phyloP scores from a whole-genome alignment of 768 basidiomycete genomes.

The Termitomyces sp. region DNA sequence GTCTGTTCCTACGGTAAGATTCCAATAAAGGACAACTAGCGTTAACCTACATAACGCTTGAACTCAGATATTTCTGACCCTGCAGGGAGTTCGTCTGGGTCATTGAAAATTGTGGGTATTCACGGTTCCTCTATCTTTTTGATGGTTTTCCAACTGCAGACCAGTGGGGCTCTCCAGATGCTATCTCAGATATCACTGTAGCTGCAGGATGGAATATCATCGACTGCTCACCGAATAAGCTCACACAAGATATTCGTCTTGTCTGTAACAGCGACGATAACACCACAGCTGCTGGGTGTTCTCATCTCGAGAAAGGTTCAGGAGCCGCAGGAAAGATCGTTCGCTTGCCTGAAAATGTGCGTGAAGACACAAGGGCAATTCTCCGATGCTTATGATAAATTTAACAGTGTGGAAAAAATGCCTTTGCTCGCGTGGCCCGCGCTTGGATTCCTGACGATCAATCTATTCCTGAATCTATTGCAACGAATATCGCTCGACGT shows the following conservation, averaged over 20 bases:
- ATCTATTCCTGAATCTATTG: slow-evolving; percentile 28
- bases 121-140: background rate
- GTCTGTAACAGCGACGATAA: slow-evolving; percentile 36
- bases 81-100: slow-evolving; percentile 29
- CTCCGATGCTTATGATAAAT: background rate
- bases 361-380: background rate
- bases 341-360: slow-evolving; percentile 42
- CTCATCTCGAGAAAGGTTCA: slow-evolving; percentile 30
- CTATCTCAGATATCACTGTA: slow-evolving; percentile 38
- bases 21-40: background rate
- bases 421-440: slow-evolving; percentile 36
- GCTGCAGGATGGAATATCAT: slow-evolving; percentile 51
- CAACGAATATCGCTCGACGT: slow-evolving; percentile 24
- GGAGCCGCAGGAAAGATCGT: slow-evolving; percentile 47
- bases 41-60: background rate
- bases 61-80: slow-evolving; percentile 24
- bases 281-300: slow-evolving; percentile 26
- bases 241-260: slow-evolving; percentile 44
- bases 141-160: background rate
- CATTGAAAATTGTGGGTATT: slow-evolving; percentile 33
- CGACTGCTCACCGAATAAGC: slow-evolving; percentile 34
- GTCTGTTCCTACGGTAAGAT: slow-evolving; percentile 33
- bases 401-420: slow-evolving; percentile 32
- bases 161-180: slow-evolving; percentile 31
- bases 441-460: slow-evolving; percentile 40